Evolutionary conservation across 495 filamentous ascomycete genomes (phyloP).

Genomic region (Penicillium ochrochloron): DNA sequence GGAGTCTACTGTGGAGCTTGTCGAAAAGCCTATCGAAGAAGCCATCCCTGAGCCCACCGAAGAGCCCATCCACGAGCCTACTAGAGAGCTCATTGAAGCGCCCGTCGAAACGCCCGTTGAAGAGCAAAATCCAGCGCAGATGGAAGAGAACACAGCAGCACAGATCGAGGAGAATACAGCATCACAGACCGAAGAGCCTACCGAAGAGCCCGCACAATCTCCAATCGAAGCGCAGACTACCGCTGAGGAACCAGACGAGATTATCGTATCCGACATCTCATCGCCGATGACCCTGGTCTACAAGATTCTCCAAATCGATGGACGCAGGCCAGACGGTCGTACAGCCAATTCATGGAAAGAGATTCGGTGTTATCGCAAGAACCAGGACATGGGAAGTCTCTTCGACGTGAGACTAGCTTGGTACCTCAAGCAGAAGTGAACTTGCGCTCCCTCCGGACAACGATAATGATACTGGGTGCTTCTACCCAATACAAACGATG

Average conservation of each 20-base stretch:
- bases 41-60: background rate
- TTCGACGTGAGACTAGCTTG: conserved; percentile 58
- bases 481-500: background rate
- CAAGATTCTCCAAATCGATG: conserved; percentile 50
- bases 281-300: conserved; percentile 36
- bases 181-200: background rate
- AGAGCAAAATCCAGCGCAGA: background rate
- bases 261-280: conserved; percentile 39
- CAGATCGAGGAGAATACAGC: too few species aligned
- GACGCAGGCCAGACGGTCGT: conserved; percentile 36
- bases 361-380: conserved; percentile 53
- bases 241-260: conserved; percentile 25
- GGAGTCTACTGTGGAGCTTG: background rate
- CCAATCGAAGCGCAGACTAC: background rate
- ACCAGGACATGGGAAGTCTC: conserved; percentile 61
- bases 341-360: conserved; percentile 57
- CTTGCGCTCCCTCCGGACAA: background rate
- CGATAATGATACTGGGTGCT: background rate
- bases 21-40: background rate
- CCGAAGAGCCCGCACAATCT: background rate
- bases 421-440: conserved; percentile 35
- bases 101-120: background rate
- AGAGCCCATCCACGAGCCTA: background rate
- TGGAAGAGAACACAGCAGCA: background rate
- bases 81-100: background rate